A percentile compares a stretch with the other conserved stretches of the same genome.
phyloP scores from a whole-genome alignment of 441 rosid genomes.

The Omphalea diandra region DNA sequence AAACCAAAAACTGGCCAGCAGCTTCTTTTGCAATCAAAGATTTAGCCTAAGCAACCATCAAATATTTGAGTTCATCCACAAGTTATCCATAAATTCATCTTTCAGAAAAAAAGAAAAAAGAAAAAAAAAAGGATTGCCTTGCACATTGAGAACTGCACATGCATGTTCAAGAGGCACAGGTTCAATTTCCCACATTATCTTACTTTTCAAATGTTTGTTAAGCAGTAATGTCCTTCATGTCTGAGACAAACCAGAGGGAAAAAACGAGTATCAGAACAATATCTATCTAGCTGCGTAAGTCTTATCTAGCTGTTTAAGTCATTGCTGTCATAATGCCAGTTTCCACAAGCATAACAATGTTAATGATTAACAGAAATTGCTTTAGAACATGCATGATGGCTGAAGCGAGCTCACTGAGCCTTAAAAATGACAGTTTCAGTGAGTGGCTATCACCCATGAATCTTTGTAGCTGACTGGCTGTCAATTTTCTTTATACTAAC shows the following conservation, averaged over 20 bases:
- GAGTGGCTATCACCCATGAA: too few species aligned
- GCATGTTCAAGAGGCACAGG: background rate
- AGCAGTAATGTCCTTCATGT: background rate
- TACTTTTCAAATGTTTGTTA: background rate
- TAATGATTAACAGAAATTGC: too few species aligned
- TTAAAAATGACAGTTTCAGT: too few species aligned
- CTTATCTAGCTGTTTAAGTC: too few species aligned
- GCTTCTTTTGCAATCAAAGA: constrained; percentile 12
- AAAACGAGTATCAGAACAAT: background rate
- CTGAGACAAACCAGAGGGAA: background rate
- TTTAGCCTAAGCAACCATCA: background rate
- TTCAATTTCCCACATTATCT: too few species aligned
- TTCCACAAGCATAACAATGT: background rate
- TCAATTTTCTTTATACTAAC: too few species aligned
- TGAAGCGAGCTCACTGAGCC: too few species aligned
- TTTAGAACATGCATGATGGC: too few species aligned
- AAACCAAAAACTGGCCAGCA: constrained; percentile 9
- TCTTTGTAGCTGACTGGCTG: too few species aligned
- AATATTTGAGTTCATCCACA: constrained; percentile 13
- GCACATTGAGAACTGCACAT: background rate
- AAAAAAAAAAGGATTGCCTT: constrained; percentile 9
- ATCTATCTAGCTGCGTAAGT: too few species aligned
- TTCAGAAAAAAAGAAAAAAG: too few species aligned
- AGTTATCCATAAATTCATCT: background rate
- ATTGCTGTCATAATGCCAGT: background rate